Evolutionary conservation across 331 rosid genomes (phyloP).

Genomic region (Pyracantha coccinea): DNA sequence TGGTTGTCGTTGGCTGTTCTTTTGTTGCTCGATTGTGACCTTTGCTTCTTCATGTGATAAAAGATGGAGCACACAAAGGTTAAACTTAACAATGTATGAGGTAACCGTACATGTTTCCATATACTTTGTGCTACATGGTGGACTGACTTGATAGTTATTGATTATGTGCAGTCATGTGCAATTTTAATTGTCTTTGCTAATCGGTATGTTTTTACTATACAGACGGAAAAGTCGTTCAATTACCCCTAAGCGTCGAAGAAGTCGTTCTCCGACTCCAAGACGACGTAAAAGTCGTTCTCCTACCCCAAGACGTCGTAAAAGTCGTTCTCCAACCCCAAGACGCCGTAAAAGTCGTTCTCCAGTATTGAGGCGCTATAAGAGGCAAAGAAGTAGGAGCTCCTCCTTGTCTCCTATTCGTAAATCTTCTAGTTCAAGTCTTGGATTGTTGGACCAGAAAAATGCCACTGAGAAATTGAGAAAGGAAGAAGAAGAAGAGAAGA

Average conservation of each 20-base stretch:
- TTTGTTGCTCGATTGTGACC: constrained; percentile 88
- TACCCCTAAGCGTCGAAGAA: not conserved
- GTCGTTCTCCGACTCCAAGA: constrained; percentile 44
- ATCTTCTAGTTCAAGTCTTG: constrained; percentile 77
- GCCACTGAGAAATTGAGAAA: constrained; percentile 67
- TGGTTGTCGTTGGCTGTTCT: constrained; percentile 75
- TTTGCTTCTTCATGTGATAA: constrained; percentile 91
- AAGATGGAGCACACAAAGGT: constrained; percentile 95
- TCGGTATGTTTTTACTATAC: constrained; percentile 28
- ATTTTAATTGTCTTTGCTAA: constrained; percentile 25
- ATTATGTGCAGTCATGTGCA: constrained; percentile 8
- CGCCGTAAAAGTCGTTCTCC: constrained; percentile 57
- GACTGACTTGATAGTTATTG: constrained; percentile 38
- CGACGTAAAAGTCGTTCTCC: constrained; percentile 38
- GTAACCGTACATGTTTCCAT: constrained; percentile 74
- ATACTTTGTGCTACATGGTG: constrained; percentile 52
- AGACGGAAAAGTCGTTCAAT: constrained; percentile 35
- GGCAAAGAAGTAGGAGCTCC: constrained; percentile 70
- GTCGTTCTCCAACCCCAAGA: constrained; percentile 5
- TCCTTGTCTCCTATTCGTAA: constrained; percentile 61
- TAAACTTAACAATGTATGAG: constrained; percentile 88
- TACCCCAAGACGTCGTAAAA: not conserved
- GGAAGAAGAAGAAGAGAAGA: constrained; percentile 88
- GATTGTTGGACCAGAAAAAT: constrained; percentile 63
- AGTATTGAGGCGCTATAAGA: constrained; percentile 43